Evolutionary conservation across 768 basidiomycete genomes (phyloP).

Genomic region (Termitomyces sp.): DNA sequence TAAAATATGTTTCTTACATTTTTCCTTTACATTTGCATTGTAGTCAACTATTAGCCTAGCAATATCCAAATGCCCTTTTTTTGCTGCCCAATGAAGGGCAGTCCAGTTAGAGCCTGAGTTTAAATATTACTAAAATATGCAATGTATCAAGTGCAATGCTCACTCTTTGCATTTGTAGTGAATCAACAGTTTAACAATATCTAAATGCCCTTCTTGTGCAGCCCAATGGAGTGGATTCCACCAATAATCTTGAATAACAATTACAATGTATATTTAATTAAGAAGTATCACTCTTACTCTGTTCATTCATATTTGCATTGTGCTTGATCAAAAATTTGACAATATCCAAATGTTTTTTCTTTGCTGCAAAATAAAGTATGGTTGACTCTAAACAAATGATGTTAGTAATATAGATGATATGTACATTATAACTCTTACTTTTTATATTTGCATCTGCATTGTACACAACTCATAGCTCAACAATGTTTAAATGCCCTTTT

Average conservation of each 20-base stretch:
- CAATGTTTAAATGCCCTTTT: background rate
- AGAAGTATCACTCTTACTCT: background rate
- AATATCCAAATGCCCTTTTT: background rate
- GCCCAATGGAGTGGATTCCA: background rate
- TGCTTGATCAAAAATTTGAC: background rate
- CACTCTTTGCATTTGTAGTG: too few species aligned
- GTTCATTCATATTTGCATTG: background rate
- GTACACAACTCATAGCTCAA: background rate
- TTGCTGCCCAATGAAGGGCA: too few species aligned
- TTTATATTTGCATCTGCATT: background rate
- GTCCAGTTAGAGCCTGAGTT: too few species aligned
- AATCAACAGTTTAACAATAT: background rate
- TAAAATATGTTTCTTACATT: background rate
- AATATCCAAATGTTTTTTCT: background rate
- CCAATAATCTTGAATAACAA: background rate
- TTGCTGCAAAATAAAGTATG: background rate
- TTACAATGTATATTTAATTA: background rate
- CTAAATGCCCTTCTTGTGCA: background rate
- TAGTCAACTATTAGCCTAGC: too few species aligned
- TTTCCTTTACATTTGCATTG: background rate
- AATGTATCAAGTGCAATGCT: too few species aligned
- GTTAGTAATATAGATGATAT: background rate
- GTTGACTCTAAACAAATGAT: background rate
- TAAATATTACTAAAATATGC: too few species aligned
- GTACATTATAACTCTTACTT: background rate